A percentile compares a stretch with the other conserved stretches of the same genome.
Conservation (phyloP, 805 yeast genomes). For the Scheffersomyces amazonensis region DNA sequence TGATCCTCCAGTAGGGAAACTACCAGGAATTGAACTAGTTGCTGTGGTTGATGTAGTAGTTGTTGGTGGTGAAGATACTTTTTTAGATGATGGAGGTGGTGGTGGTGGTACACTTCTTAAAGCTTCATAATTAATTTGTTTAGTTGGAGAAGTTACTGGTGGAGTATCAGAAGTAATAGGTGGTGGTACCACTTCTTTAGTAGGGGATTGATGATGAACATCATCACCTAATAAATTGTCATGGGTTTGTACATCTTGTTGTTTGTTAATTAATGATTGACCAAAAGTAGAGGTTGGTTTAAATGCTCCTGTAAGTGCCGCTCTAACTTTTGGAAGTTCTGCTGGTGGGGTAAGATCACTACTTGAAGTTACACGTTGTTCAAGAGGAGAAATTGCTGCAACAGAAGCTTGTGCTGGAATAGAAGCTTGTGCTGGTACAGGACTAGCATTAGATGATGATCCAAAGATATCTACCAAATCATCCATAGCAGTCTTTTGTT, state of each 20-base stretch:
- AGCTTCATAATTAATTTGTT: constrained; percentile 47
- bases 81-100: constrained; percentile 23
- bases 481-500: constrained; percentile 54
- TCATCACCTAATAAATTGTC: constrained; percentile 36
- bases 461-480: constrained; percentile 58
- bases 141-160: constrained; percentile 26
- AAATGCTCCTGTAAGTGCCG: constrained; percentile 45
- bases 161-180: constrained; percentile 12
- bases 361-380: constrained; percentile 23
- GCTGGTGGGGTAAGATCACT: constrained; percentile 27
- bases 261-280: constrained; percentile 52
- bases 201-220: constrained; percentile 14
- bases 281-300: constrained; percentile 88
- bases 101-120: constrained; percentile 47
- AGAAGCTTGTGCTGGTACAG: constrained; percentile 10
- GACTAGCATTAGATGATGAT: constrained; percentile 22
- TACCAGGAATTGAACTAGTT: constrained; percentile 5
- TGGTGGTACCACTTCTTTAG: constrained; percentile 2
- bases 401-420: constrained; percentile 6
- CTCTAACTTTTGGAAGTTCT: constrained; percentile 32
- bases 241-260: constrained; percentile 16
- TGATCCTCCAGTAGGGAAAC: constrained; percentile 7
- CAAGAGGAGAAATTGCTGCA: constrained; percentile 12
- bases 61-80: constrained; percentile 5
- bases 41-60: constrained; percentile 12